Percentiles rank a stretch among this genome's conserved stretches.
These are phyloP conservation scores for Aspergillus mulundensis DNA, from an alignment of 495 filamentous ascomycete genomes.

Conservation along the genomic window DNA sequence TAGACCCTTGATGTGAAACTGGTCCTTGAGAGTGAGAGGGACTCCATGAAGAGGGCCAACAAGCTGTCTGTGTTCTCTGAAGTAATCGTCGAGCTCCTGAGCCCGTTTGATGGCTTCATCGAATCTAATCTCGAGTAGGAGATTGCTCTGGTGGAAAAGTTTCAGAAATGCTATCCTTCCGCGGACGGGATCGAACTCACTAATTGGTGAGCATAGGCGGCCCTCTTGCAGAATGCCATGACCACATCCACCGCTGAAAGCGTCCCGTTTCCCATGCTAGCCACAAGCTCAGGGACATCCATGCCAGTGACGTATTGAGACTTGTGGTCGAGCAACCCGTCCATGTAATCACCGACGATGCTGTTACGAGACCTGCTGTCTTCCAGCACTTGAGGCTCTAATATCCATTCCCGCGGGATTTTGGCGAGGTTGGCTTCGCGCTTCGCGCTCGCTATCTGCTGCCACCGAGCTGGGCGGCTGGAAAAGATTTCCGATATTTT, in stretches of 20 bases:
- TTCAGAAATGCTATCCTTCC: background rate
- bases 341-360: constrained; percentile 7
- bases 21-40: constrained; percentile 4
- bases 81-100: constrained; percentile 3
- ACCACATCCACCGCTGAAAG: constrained; percentile 5
- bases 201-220: constrained; percentile 10
- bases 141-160: constrained; percentile 1
- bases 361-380: constrained; percentile 6
- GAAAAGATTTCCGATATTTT: constrained; percentile 2
- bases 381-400: constrained; percentile 4
- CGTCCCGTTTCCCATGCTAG: background rate
- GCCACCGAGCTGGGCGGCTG: background rate
- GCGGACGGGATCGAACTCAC: constrained; percentile 1
- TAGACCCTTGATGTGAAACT: constrained; percentile 8
- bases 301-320: constrained; percentile 4
- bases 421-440: constrained; percentile 3
- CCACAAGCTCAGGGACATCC: constrained; percentile 9
- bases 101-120: constrained; percentile 5
- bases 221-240: constrained; percentile 10
- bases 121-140: constrained; percentile 7
- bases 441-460: constrained; percentile 2
- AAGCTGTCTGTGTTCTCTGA: constrained; percentile 2
- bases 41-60: constrained; percentile 7
- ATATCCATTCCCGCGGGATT: constrained; percentile 7
- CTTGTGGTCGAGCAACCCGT: constrained; percentile 1